Evolutionary conservation across 805 yeast genomes (phyloP).

Genomic region (Metschnikowia cerradonensis): DNA sequence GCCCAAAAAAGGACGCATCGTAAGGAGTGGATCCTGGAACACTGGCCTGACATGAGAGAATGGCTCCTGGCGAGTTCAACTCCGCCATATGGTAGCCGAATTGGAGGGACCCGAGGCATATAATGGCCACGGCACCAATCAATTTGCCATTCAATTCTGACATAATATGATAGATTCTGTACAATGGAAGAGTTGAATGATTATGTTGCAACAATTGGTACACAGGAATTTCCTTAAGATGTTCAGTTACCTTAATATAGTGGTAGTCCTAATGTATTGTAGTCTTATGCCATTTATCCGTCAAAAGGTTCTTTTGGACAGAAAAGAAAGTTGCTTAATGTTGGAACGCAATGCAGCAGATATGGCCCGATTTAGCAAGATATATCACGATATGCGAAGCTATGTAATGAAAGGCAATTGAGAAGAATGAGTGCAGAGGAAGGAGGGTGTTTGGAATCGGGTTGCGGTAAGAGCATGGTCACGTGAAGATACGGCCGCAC

Average conservation of each 20-base stretch:
- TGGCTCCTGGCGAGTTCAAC: conserved; percentile 81
- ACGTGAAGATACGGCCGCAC: conserved; percentile 1
- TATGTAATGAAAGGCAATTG: background rate
- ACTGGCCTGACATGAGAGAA: conserved; percentile 51
- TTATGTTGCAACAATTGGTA: too few species aligned
- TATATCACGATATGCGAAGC: background rate
- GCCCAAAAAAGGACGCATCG: conserved; percentile 37
- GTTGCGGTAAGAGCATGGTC: background rate
- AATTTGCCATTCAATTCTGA: conserved; percentile 27
- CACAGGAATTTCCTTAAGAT: too few species aligned
- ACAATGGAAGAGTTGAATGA: too few species aligned
- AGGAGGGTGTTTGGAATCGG: background rate
- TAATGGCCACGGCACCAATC: conserved; percentile 47
- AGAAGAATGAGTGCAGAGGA: background rate
- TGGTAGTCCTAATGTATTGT: too few species aligned
- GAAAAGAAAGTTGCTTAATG: too few species aligned
- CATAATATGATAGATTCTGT: background rate
- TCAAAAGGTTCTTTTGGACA: too few species aligned
- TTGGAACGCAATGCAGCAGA: too few species aligned
- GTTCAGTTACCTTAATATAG: too few species aligned
- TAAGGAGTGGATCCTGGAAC: conserved; percentile 32
- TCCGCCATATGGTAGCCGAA: conserved; percentile 96
- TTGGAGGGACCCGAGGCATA: conserved; percentile 77
- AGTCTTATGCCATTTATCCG: too few species aligned
- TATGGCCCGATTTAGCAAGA: background rate